phyloP scores from a whole-genome alignment of 2,329 filamentous ascomycete species.

The Penicillium polonicum region DNA sequence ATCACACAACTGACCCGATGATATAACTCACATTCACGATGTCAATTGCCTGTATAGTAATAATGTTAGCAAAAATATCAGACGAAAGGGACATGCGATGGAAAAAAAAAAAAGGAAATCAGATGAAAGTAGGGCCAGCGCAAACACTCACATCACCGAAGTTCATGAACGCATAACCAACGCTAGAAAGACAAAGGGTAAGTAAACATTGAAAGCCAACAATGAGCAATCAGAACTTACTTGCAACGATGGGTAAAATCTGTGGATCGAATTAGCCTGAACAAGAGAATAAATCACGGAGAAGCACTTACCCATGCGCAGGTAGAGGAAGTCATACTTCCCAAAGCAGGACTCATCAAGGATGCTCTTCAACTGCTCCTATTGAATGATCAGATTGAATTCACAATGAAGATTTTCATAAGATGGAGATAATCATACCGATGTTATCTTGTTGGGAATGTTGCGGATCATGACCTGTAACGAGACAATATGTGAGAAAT shows the following conservation, averaged over 20 bases:
- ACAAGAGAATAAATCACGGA: background rate
- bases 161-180: slow-evolving; percentile 97
- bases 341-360: slow-evolving; percentile 77
- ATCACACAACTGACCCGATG: background rate
- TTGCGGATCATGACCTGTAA: slow-evolving; percentile 85
- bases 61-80: slow-evolving; percentile 38
- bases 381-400: background rate
- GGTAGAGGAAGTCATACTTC: slow-evolving; percentile 91
- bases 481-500: slow-evolving; percentile 4
- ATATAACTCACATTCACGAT: slow-evolving; percentile 63
- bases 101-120: background rate
- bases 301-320: slow-evolving; percentile 66
- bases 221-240: slow-evolving; percentile 49
- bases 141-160: slow-evolving; percentile 68
- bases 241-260: slow-evolving; percentile 83
- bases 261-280: slow-evolving; percentile 18
- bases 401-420: background rate
- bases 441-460: slow-evolving; percentile 82
- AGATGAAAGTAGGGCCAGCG: background rate
- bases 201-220: background rate
- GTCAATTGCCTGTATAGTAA: slow-evolving; percentile 58
- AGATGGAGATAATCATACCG: slow-evolving; percentile 34
- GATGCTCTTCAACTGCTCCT: slow-evolving; percentile 72
- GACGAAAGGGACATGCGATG: background rate
- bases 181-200: slow-evolving; percentile 52